phyloP scores from a whole-genome alignment of 371 early-diverging fungal genomes.

The Dinochytrium kinnereticum region DNA sequence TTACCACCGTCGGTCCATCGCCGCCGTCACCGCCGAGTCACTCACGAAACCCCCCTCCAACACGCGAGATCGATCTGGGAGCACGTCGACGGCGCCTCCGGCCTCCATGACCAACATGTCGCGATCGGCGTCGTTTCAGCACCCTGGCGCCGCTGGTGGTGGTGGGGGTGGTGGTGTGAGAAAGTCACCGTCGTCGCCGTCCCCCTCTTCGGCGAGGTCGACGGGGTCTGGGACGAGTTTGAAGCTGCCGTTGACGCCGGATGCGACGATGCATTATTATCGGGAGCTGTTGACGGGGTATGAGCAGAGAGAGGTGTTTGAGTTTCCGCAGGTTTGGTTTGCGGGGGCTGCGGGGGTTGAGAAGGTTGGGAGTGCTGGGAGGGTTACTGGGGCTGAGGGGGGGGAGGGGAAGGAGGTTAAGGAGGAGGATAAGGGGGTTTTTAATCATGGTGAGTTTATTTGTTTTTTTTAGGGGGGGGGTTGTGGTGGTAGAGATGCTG shows the following conservation, averaged over 20 bases:
- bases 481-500: slow-evolving; percentile 7
- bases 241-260: slow-evolving; percentile 47
- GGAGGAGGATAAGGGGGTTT: slow-evolving; percentile 44
- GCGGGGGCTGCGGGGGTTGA: slow-evolving; percentile 68
- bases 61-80: neutral
- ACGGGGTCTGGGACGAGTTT: neutral
- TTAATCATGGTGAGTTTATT: slow-evolving; percentile 58
- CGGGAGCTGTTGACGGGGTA: slow-evolving; percentile 65
- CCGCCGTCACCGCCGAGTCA: neutral
- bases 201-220: neutral
- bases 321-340: slow-evolving; percentile 84
- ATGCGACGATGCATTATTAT: slow-evolving; percentile 48
- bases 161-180: no score
- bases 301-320: slow-evolving; percentile 83
- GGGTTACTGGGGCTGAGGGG: slow-evolving; percentile 47
- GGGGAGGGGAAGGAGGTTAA: slow-evolving; percentile 15
- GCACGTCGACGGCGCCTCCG: neutral
- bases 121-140: neutral
- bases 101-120: neutral
- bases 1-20: slow-evolving; percentile 8
- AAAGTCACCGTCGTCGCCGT: neutral
- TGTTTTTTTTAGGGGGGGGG: neutral
- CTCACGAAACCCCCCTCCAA: neutral
- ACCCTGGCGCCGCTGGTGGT: neutral
- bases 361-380: slow-evolving; percentile 49